Percentiles rank a stretch among this genome's conserved stretches.
Conservation (phyloP, 345 rosid genomes). For the Toxicodendron radicans region DNA sequence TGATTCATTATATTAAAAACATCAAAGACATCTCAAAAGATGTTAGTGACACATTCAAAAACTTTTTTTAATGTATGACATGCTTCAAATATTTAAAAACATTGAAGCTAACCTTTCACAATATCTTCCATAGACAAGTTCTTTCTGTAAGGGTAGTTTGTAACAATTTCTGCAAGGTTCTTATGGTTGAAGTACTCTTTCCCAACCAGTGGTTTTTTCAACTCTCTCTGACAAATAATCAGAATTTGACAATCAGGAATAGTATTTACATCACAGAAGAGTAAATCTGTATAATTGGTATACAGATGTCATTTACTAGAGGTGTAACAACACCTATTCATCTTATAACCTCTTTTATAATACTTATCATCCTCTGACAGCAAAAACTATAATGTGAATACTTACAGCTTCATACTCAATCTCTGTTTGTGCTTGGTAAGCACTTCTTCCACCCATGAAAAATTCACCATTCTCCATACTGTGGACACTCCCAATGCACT, state of each 20-base stretch:
- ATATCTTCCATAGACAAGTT: constrained; percentile 78
- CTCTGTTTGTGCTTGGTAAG: constrained; percentile 74
- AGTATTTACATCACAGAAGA: constrained; percentile 8
- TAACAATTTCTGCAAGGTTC: constrained; percentile 90
- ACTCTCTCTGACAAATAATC: constrained; percentile 66
- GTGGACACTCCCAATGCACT: constrained; percentile 85
- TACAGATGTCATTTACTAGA: background rate
- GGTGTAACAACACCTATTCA: background rate
- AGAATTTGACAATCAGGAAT: constrained; percentile 15
- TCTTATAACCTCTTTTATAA: background rate
- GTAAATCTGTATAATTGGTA: background rate
- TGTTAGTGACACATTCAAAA: constrained; percentile 6
- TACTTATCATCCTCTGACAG: constrained; percentile 3
- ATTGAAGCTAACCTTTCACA: constrained; percentile 60
- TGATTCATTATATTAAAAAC: constrained; percentile 20
- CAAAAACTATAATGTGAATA: constrained; percentile 18
- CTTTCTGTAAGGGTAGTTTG: constrained; percentile 79
- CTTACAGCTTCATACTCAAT: constrained; percentile 97
- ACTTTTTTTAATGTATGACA: background rate
- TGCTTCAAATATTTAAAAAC: constrained; percentile 14
- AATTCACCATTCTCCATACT: constrained; percentile 57
- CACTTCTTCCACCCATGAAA: constrained; percentile 55
- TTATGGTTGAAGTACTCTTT: constrained; percentile 93
- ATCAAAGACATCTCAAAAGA: constrained; percentile 27
- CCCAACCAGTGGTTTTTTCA: constrained; percentile 79